These are phyloP conservation scores for Phytophthora litchii DNA, from an alignment of 352 stramenopile species.

Conservation along the genomic window DNA sequence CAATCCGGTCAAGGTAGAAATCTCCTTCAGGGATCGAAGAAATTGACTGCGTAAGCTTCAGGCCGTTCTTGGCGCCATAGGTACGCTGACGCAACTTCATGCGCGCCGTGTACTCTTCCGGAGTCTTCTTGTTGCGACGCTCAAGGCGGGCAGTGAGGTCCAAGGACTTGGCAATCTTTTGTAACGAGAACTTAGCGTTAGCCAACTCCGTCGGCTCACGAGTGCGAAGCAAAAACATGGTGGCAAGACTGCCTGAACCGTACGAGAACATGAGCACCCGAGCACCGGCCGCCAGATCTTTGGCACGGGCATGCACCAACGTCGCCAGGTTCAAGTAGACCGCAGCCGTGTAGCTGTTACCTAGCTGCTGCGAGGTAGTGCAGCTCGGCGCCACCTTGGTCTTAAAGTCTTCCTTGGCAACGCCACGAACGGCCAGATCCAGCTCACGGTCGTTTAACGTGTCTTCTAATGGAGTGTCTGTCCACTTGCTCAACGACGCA, in stretches of 20 bases:
- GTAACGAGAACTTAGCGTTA: slow-evolving; percentile 82
- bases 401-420: slow-evolving; percentile 79
- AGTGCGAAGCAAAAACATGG: slow-evolving; percentile 88
- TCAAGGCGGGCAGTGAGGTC: slow-evolving; percentile 85
- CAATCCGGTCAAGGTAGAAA: slow-evolving; percentile 93
- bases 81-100: slow-evolving; percentile 91
- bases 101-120: slow-evolving; percentile 91
- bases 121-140: slow-evolving; percentile 79
- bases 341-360: slow-evolving; percentile 98
- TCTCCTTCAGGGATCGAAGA: slow-evolving; percentile 74
- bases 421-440: slow-evolving; percentile 85
- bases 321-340: slow-evolving; percentile 97
- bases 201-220: slow-evolving; percentile 21
- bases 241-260: slow-evolving; percentile 95
- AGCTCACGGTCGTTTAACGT: slow-evolving; percentile 93
- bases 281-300: slow-evolving; percentile 65
- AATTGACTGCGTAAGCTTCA: slow-evolving; percentile 78
- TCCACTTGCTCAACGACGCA: slow-evolving; percentile 69
- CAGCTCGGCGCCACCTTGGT: slow-evolving; percentile 87
- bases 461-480: slow-evolving; percentile 81
- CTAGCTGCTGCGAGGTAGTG: slow-evolving; percentile 86
- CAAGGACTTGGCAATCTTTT: slow-evolving; percentile 85
- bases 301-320: slow-evolving; percentile 74
- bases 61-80: slow-evolving; percentile 53
- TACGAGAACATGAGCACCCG: slow-evolving; percentile 96